A percentile compares a stretch with the other conserved stretches of the same genome.
Evolutionary conservation across 2,329 filamentous ascomycete genomes (phyloP).

Genomic region (Aspergillus persii): DNA sequence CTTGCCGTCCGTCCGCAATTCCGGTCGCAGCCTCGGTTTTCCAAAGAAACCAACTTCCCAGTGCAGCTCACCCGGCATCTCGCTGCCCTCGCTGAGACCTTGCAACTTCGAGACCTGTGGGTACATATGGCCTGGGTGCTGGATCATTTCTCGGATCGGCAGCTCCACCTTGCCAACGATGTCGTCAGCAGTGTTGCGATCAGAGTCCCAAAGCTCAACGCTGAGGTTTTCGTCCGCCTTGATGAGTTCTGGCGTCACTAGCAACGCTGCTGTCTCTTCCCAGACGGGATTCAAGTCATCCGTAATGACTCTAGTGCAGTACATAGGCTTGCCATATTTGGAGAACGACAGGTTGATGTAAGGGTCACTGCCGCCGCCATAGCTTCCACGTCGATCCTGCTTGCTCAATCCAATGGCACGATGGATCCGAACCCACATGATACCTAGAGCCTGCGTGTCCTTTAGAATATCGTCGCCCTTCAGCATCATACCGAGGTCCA

Average conservation of each 20-base stretch:
- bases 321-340: conserved; percentile 97
- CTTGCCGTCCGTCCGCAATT: conserved; percentile 82
- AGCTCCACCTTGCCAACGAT: conserved; percentile 93
- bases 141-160: conserved; percentile 91
- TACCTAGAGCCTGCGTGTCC: conserved; percentile 74
- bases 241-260: conserved; percentile 86
- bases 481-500: conserved; percentile 87
- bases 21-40: conserved; percentile 82
- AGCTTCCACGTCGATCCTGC: conserved; percentile 78
- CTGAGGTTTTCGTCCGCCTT: conserved; percentile 91
- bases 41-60: conserved; percentile 97
- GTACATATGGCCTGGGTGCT: conserved; percentile 91
- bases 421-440: conserved; percentile 92
- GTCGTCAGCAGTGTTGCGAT: conserved; percentile 87
- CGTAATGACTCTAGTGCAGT: conserved; percentile 92
- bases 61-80: conserved; percentile 89
- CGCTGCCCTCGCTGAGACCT: conserved; percentile 77
- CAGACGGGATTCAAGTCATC: conserved; percentile 93
- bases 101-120: conserved; percentile 79
- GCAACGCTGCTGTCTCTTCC: conserved; percentile 79
- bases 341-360: conserved; percentile 95
- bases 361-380: conserved; percentile 85
- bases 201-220: conserved; percentile 94
- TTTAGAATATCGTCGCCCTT: conserved; percentile 91
- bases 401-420: conserved; percentile 85